A percentile compares a stretch with the other conserved stretches of the same genome.
Evolutionary conservation across 177 flowering plant genomes (phyloP).

Genomic region (Vitis hybrid): DNA sequence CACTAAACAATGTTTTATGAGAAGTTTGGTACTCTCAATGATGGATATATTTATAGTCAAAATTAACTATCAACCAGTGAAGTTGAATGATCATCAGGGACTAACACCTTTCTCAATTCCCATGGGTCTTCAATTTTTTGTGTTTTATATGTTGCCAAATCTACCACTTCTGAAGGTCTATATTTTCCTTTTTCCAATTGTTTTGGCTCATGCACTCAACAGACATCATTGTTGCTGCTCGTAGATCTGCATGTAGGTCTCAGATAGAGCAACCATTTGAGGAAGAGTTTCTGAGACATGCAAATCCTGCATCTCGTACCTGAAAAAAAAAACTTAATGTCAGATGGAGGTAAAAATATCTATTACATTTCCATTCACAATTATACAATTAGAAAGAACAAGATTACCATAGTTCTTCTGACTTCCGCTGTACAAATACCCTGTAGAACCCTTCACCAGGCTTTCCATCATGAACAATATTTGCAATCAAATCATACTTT

Average conservation of each 20-base stretch:
- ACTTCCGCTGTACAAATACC: slow-evolving; percentile 89
- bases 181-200: no score
- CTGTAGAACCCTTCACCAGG: slow-evolving; percentile 86
- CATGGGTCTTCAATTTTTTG: no score
- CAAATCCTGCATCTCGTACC: slow-evolving; percentile 99
- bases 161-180: no score
- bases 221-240: slow-evolving; percentile 75
- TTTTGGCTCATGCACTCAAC: no score
- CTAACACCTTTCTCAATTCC: no score
- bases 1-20: no score
- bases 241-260: slow-evolving; percentile 95
- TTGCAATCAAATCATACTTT: slow-evolving; percentile 92
- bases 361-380: background rate
- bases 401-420: slow-evolving; percentile 75
- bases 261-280: slow-evolving; percentile 95
- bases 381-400: background rate
- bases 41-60: no score
- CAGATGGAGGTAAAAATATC: background rate
- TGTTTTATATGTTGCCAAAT: no score
- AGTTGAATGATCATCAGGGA: no score
- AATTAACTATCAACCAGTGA: no score
- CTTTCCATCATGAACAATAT: slow-evolving; percentile 96
- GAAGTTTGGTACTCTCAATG: no score
- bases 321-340: slow-evolving; percentile 18
- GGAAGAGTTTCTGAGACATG: slow-evolving; percentile 95